These are phyloP conservation scores for Trichothecium sympodiale DNA, from an alignment of 2,329 filamentous ascomycete genomes.

Conservation along the genomic window DNA sequence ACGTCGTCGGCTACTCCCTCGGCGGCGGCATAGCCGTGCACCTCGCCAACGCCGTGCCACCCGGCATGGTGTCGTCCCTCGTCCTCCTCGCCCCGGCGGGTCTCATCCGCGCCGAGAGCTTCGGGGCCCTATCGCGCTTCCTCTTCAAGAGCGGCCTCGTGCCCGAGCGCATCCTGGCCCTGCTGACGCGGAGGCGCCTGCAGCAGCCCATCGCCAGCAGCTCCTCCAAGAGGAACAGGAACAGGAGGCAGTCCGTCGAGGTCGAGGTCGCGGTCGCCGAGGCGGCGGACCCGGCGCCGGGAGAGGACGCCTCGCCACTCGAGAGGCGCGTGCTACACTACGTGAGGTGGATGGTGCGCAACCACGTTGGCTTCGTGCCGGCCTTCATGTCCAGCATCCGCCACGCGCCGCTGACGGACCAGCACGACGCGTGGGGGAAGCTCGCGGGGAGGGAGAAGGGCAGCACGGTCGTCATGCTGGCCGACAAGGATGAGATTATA, in stretches of 20 bases:
- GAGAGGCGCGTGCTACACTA: slow-evolving; percentile 36
- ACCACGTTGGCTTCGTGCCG: slow-evolving; percentile 47
- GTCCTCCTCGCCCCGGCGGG: slow-evolving; percentile 72
- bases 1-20: slow-evolving; percentile 69
- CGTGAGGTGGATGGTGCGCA: slow-evolving; percentile 45
- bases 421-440: slow-evolving; percentile 37
- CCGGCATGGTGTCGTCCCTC: slow-evolving; percentile 55
- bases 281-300: slow-evolving; percentile 18
- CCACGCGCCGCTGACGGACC: slow-evolving; percentile 40
- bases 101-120: slow-evolving; percentile 48
- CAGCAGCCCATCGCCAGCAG: slow-evolving; percentile 36
- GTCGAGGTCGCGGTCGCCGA: slow-evolving; percentile 29
- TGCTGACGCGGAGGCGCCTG: slow-evolving; percentile 35
- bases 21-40: slow-evolving; percentile 68
- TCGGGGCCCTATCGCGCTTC: slow-evolving; percentile 36
- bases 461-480: slow-evolving; percentile 41
- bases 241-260: slow-evolving; percentile 5
- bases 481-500: slow-evolving; percentile 39
- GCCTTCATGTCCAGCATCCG: slow-evolving; percentile 49
- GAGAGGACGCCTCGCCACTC: slow-evolving; percentile 22
- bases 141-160: slow-evolving; percentile 44
- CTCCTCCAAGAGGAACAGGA: slow-evolving; percentile 11
- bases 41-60: slow-evolving; percentile 59
- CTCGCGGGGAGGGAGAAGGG: slow-evolving; percentile 30
- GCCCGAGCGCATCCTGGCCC: slow-evolving; percentile 38